Evolutionary conservation across 2,329 filamentous ascomycete species (phyloP), one percentile per base, ranked within the genome.

Genomic region (Pseudogymnoascus sp.): DNA sequence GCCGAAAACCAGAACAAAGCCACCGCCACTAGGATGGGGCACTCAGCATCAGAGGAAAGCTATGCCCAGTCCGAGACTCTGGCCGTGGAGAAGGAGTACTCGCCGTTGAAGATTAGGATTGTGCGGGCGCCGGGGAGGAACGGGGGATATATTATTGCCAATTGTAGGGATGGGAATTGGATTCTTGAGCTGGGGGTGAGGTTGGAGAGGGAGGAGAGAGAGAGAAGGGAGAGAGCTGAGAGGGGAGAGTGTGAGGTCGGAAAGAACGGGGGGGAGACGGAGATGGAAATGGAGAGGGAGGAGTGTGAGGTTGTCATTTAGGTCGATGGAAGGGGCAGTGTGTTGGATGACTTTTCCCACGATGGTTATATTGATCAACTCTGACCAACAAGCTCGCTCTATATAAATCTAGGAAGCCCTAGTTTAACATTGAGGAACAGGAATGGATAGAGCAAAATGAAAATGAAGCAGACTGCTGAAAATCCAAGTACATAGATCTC

Each of bases 171-270:
- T 8, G n/a, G 16, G 7, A 11, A 33, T 56, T 56, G 50, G 29
- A 56, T 56, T 29, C 50, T 33, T 56, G 29, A 56, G 29, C 21
- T 56, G 50, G 50, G 50, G 29, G n/a, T 56, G 50, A 56, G 50
- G 29, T 56, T 56, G 10, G 50, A 56, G n/a, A 56, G 16, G 50
- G 50, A 56, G 24, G 50, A 56, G 29, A 56, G 16, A 3, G 50
- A 19, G 29, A 4, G 16, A 7, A 33, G 7, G 16, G 16, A 19
- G n/a, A 56, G 29, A 16, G 50, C 7, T 14, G 29, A 33, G 3
- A 6, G 21, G 21, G 42, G 6, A 14, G 42, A 3, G 10, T 40
- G n/a, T 19, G 37, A 16, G 6, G 10, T 6, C 5, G 10, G 10
- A 2, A 13, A 6, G 21, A 21, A 13, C 8, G 40, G 11, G 13